Base-by-base conservation (phyloP, 345 rosid genomes). In the Lumnitzera littorea region DNA sequence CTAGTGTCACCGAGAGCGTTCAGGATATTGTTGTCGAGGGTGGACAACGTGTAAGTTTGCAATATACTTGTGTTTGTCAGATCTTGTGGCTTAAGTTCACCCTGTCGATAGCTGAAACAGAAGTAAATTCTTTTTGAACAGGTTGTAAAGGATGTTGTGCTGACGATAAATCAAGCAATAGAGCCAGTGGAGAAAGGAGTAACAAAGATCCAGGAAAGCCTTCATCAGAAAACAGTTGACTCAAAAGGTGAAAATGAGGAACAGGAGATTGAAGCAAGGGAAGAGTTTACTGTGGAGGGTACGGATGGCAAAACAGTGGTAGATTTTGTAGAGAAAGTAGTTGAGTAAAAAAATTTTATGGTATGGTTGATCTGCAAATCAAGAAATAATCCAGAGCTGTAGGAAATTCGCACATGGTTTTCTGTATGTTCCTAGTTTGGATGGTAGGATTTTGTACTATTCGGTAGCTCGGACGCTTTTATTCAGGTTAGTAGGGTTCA, bases 131-230 rank as follows among this genome's bases (percentile, higher is more conserved):
- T 48, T 50, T 9, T 24, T 16, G 25, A 54, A 46, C 77, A 88
- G 96, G 91, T 86, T 3, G 84, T 84, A 31, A 76, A 86, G 51
- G 99, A 83, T 75, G 92, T 94, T 29, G 87, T 79, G 47, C 73
- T 90, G 72, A 88, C 96, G 2, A 83, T 88, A 70, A 94, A 94
- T 73, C 96, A 84, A 76, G 96, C 96, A 12, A 86, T 90, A 27
- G 84, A 88, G 59, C 96, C 97, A 2, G 84, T 83, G 17, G 91
- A 84, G 77, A 88, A 86, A 61, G 96, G 97, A 12, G 87, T 84
- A n/a, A 84, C 83, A 1, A 88, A 79, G 81, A 82, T 86, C 52
- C 96, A 94, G 62, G 88, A 82, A 70, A 77, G 65, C 3, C 62
- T 91, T 60, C 92, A 82, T 47, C 76, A 62, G 17, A 74, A 65